A percentile compares a stretch with the other conserved stretches of the same genome.
These are phyloP conservation scores for Fusarium humuli DNA, from an alignment of 2,329 filamentous ascomycete genomes.

Conservation along the genomic window DNA sequence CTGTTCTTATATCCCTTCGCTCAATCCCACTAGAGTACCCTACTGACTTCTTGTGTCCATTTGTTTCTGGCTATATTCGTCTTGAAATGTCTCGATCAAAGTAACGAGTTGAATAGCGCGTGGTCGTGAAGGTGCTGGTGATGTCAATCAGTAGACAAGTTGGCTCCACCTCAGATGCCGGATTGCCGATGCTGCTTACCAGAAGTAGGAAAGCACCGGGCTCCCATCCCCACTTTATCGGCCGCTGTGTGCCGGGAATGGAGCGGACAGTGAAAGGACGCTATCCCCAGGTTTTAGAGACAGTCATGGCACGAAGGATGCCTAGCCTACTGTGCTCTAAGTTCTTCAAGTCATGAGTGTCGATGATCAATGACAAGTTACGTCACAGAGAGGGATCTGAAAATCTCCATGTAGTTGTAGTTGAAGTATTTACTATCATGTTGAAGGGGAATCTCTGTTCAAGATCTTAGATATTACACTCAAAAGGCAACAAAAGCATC, in stretches of 20 bases:
- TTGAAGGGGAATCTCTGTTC: not conserved
- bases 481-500: not conserved
- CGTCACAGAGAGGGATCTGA: not conserved
- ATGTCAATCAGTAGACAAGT: conserved; percentile 28
- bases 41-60: not conserved
- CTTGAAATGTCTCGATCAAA: not conserved
- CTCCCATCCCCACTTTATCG: conserved; percentile 19
- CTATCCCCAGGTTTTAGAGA: conserved; percentile 25
- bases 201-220: conserved; percentile 24
- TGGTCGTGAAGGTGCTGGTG: conserved; percentile 4
- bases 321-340: not conserved
- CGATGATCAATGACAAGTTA: not conserved
- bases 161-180: conserved; percentile 36
- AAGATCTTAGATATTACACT: not conserved
- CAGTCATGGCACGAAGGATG: conserved; percentile 11
- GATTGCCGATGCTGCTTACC: conserved; percentile 37
- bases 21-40: not conserved
- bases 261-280: conserved; percentile 6
- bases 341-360: conserved; percentile 1
- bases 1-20: not conserved
- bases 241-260: conserved; percentile 36
- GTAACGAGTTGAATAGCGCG: not conserved
- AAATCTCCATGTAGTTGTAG: not conserved
- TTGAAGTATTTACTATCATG: not conserved
- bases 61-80: not conserved